Conservation (phyloP, 306 rosid genomes). For the Datisca glomerata region DNA sequence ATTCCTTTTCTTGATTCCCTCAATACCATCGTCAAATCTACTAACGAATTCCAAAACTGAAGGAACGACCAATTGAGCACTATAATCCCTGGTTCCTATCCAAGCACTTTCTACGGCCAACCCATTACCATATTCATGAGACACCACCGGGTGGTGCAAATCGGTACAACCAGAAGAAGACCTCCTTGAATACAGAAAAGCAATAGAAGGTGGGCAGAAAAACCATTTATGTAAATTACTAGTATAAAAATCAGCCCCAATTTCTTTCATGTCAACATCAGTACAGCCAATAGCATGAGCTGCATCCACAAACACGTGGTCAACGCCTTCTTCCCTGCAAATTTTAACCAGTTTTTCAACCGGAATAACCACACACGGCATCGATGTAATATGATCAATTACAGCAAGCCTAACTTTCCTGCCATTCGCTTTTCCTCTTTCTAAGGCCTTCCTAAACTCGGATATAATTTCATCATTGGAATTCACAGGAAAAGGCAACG, state of each 20-base stretch:
- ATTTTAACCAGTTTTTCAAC: constrained; percentile 67
- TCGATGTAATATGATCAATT: constrained; percentile 89
- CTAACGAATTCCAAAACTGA: constrained; percentile 53
- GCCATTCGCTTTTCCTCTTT: constrained; percentile 55
- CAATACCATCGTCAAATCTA: constrained; percentile 82
- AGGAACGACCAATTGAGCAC: constrained; percentile 84
- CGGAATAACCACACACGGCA: constrained; percentile 89
- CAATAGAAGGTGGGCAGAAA: constrained; percentile 91
- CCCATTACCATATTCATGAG: constrained; percentile 94
- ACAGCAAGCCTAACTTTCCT: constrained; percentile 75
- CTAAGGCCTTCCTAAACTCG: constrained; percentile 67
- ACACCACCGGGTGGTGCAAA: constrained; percentile 91
- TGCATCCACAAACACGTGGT: constrained; percentile 85
- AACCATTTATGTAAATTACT: constrained; percentile 96
- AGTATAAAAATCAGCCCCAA: constrained; percentile 94
- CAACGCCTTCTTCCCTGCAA: constrained; percentile 94
- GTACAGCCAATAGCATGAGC: constrained; percentile 91
- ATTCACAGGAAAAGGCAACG: constrained; percentile 68
- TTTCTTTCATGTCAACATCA: constrained; percentile 72
- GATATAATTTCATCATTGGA: constrained; percentile 56
- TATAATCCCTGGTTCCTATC: constrained; percentile 96
- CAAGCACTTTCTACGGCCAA: constrained; percentile 90
- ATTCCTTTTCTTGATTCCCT: constrained; percentile 84
- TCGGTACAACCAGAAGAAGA: constrained; percentile 26
- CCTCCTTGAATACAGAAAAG: constrained; percentile 52